phyloP scores from a whole-genome alignment of 2,329 filamentous ascomycete species.

The Ciborinia camelliae region DNA sequence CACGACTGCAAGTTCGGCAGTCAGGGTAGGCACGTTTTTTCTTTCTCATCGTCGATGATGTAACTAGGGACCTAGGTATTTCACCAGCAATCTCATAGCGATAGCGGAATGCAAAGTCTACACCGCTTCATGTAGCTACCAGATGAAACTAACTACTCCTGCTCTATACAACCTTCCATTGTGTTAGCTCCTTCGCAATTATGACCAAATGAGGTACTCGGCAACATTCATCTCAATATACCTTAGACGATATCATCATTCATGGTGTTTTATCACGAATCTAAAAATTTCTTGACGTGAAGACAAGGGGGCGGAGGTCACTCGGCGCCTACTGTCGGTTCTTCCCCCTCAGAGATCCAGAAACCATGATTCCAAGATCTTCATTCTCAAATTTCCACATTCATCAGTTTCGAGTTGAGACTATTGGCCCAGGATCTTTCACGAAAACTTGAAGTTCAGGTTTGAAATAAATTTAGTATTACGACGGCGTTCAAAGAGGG shows the following conservation, averaged over 20 bases:
- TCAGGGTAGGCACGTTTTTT: not conserved
- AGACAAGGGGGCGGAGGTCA: not conserved
- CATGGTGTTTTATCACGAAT: not conserved
- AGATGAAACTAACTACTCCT: not conserved
- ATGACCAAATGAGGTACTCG: not conserved
- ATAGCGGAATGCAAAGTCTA: not conserved
- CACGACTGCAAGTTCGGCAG: not conserved
- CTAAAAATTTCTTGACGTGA: not conserved
- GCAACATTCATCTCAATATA: not conserved
- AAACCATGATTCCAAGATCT: not conserved
- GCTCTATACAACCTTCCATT: no score
- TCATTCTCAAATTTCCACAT: not conserved
- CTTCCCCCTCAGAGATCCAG: not conserved
- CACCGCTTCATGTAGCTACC: not conserved
- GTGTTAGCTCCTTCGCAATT: not conserved
- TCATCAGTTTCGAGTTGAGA: not conserved
- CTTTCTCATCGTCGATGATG: not conserved
- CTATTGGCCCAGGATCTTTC: not conserved
- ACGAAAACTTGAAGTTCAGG: not conserved
- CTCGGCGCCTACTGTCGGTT: not conserved
- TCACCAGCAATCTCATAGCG: not conserved
- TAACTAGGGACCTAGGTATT: no score
- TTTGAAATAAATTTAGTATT: no score
- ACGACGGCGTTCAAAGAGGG: no score
- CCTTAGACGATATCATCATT: not conserved